Evolutionary conservation across 257 asterid genomes (phyloP), one percentile per base, ranked within the genome.

Genomic region (Salvia rosmarinus): DNA sequence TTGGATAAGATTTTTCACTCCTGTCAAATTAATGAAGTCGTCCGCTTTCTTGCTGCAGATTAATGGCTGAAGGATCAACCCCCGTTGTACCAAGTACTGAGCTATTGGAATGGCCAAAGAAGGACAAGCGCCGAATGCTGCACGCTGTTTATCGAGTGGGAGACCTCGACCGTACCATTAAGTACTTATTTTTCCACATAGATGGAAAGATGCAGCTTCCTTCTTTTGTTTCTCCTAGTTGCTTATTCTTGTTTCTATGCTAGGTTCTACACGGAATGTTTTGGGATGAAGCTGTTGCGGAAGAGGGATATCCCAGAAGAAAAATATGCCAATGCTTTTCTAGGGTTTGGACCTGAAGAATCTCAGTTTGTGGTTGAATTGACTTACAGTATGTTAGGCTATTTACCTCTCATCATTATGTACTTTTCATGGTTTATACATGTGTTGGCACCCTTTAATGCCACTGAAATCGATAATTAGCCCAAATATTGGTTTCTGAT

Each of bases 81-180:
- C 58, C 84, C 10, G 84, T 62, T 72, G 90, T 76, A 35, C 87
- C 90, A 21, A 89, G 85, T 62, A 76, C 58, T 37, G 99, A 89
- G 85, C 76, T 91, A 57, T 72, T 93, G 85, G 99, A 87, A 80
- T 94, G 97, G 97, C 75, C 99, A 7, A 94, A 91, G 83, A 81
- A 87, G 77, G 99, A 94, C 71, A 91, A 89, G 70, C 96, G 86
- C 23, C 80, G 99, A 42, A 73, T 94, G 61, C 78, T 94, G 35
- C 99, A 91, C 70, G 99, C 91, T 4, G 99, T 94, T 46, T 94
- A 89, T 76, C 96, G 99, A 5, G 99, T 94, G 32, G 99, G 99
- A 73, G 92, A 94, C 85, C 99, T 94, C 25, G 98, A 94, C 10
- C 92, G 92, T 60, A 89, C 99, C 68, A 94, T 94, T 82, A 94